Evolutionary conservation across 768 basidiomycete genomes (phyloP), one percentile per base, ranked within the genome.

Genomic region (Mycena epipterygia): DNA sequence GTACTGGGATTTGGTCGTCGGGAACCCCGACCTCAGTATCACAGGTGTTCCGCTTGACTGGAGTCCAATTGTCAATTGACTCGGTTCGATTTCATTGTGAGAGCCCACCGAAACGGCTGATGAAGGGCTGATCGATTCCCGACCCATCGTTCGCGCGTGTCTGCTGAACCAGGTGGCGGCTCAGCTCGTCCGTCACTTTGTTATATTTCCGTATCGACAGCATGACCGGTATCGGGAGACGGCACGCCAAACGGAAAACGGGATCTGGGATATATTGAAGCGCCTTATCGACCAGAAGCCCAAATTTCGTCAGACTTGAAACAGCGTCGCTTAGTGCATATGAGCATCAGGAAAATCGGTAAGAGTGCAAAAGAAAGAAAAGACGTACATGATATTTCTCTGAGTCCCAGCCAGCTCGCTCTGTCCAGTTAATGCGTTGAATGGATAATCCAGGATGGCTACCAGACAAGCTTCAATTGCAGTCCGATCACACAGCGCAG

Each of bases 1-100:
- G 64, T 3, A 58, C 37, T 8, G 52, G 29, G 14, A 64, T 64
- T 27, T 64, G 41, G 16, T 64, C 41, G 30, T 58, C 64, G 17
- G 56, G 64, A 30, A 46, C 27, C 16, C 35, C 60, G 8, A 27
- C 14, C 23, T 35, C 9, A 11, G 0, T 23, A 23, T 32, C 29
- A 6, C 13, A 12, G 11, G n/a, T 41, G 48, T 29, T 30, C 21
- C 9, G 6, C n/a, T 16, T 5, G 14, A 35, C 48, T 48, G n/a
- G 27, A 25, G 19, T n/a, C 1, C 19, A 17, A 16, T 30, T 17
- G 11, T 30, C 29, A 32, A 16, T 11, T 17, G 25, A 19, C 5
- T 37, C n/a, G 1, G 14, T 3, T 33, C n/a, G 23, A 35, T 2
- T 1, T 37, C 6, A 21, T 17, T 17, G n/a, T 23, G 37, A 33